Evolutionary conservation across 2,329 filamentous ascomycete genomes (phyloP), one percentile per base, ranked within the genome.

Genomic region (Nigrospora oryzae): DNA sequence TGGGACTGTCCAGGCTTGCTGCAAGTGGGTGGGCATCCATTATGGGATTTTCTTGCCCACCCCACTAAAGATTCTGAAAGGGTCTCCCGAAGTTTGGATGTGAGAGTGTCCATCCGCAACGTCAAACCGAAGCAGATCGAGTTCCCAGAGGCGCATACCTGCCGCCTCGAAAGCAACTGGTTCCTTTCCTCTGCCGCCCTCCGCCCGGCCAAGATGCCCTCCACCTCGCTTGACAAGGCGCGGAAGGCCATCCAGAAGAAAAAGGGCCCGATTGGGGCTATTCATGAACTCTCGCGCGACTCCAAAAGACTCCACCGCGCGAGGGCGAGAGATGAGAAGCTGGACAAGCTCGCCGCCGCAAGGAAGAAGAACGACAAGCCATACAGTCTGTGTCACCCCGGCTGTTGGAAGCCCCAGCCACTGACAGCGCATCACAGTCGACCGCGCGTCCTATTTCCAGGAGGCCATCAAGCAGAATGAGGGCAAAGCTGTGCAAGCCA

Each of bases 221-320:
- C 38, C 87, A 79, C 83, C 38, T 28, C 41, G 5, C 68, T 96
- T 7, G 70, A 80, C 51, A 97, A 96, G 63, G 86, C 93, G 16
- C 80, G 86, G 51, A 97, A 97, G 69, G 81, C 89, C 52, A 91
- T 97, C 52, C 72, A 81, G 32, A 95, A 95, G 71, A 96, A 96
- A 75, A 80, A 81, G 52, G 81, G 81, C 16, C 80, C 81, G 35
- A 75, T 88, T 39, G 82, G 83, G 30, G 75, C 84, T 12, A 74
- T 97, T 17, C 91, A 97, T 60, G 85, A 89, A 64, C 89, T 89
- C 62, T 95, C 89, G 49, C 77, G 93, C 53, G 88, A 97, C 70
- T 86, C 89, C 4, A 79, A 84, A 58, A 79, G 88, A 42, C 71
- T 97, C 51, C 84, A 89, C 62, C 79, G 83, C 56, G 93, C 93